phyloP scores from a whole-genome alignment of 1,284 basidiomycete genomes.

The Tilletiopsis washingtonensis region DNA sequence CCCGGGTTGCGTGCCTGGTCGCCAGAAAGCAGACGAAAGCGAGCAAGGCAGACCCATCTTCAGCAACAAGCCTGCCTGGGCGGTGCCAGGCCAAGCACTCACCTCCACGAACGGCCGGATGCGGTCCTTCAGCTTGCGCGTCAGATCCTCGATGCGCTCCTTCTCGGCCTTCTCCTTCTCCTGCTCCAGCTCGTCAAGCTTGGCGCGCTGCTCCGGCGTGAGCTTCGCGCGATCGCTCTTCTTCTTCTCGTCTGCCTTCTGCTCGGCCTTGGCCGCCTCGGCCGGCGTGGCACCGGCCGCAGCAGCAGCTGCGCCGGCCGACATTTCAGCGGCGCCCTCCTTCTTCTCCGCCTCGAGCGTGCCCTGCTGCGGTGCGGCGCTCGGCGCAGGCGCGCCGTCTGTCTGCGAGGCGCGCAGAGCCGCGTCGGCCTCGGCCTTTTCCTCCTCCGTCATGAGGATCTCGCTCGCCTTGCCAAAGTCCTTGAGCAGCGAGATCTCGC shows the following conservation, averaged over 20 bases:
- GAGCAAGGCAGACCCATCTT: too few species aligned
- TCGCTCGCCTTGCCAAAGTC: constrained; percentile 48
- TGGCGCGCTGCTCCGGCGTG: constrained; percentile 63
- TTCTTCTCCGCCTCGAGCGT: constrained; percentile 10
- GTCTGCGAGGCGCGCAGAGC: constrained; percentile 53
- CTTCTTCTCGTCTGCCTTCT: too few species aligned
- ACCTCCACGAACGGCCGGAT: constrained; percentile 44
- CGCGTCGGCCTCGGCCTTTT: constrained; percentile 75
- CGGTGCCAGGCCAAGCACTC: too few species aligned
- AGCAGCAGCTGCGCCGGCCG: constrained; percentile 16
- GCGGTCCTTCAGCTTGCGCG: constrained; percentile 44
- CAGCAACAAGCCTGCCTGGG: too few species aligned
- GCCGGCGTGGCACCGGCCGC: constrained; percentile 20
- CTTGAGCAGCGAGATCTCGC: constrained; percentile 46
- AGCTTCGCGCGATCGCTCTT: constrained; percentile 57
- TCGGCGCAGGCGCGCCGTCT: constrained; percentile 11
- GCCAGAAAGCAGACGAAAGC: constrained; percentile 71
- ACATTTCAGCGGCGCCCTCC: constrained; percentile 7
- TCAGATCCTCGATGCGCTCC: constrained; percentile 40
- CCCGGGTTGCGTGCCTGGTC: constrained; percentile 68
- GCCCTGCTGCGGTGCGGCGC: constrained; percentile 1
- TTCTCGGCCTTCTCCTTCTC: constrained; percentile 44
- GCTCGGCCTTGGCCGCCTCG: constrained; percentile 14
- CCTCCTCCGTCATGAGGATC: constrained; percentile 67
- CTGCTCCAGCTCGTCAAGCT: constrained; percentile 45